phyloP scores from a whole-genome alignment of 345 rosid species.

The Reutealis trisperma region DNA sequence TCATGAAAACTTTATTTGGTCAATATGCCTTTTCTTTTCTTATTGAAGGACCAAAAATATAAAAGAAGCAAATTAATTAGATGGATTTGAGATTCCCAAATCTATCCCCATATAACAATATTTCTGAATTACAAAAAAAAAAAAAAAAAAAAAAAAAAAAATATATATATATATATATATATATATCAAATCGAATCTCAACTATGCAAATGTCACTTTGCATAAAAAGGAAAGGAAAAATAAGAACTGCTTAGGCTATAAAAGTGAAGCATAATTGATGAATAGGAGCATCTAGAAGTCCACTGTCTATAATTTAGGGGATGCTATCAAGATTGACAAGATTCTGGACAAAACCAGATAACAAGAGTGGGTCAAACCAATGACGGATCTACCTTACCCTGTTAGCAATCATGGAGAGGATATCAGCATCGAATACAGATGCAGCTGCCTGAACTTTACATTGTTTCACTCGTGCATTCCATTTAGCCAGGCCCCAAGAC shows the following conservation, averaged over 20 bases:
- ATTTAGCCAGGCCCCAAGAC: background rate
- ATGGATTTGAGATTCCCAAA: too few relatives aligned
- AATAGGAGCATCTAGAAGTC: background rate
- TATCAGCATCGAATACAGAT: background rate
- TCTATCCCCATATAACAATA: too few relatives aligned
- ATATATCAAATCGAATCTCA: background rate
- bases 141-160: too few relatives aligned
- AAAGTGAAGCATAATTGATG: background rate
- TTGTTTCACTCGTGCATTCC: background rate
- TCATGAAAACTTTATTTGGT: background rate
- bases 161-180: too few relatives aligned
- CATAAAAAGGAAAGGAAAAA: background rate
- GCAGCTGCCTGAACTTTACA: background rate
- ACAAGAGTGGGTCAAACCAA: background rate
- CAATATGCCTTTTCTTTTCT: too few relatives aligned
- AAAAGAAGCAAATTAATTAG: too few relatives aligned
- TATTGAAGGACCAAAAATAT: too few relatives aligned
- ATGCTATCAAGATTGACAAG: background rate
- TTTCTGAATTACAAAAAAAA: too few relatives aligned
- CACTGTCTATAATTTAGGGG: background rate
- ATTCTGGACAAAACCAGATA: background rate
- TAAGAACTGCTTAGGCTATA: background rate
- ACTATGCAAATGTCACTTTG: background rate
- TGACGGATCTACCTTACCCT: background rate
- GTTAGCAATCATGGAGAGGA: background rate